phyloP scores from a whole-genome alignment of 441 rosid genomes.

The Jatropha podagrica region DNA sequence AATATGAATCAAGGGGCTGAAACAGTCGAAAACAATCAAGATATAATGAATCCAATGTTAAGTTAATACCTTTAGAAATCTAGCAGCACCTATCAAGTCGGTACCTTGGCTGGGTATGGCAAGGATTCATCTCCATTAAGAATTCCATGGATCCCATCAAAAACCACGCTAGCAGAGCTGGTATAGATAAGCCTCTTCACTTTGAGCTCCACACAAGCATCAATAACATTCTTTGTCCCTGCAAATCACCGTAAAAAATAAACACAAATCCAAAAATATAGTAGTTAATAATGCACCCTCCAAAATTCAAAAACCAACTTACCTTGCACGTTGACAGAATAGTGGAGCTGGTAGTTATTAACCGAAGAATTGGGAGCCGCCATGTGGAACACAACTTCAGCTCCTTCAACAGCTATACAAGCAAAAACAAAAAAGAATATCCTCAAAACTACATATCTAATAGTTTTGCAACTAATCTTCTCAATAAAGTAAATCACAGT shows the following conservation, averaged over 20 bases:
- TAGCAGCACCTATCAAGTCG: not conserved
- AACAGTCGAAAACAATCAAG: conserved; percentile 18
- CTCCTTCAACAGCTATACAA: conserved; percentile 65
- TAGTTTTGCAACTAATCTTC: not conserved
- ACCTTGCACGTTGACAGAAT: conserved; percentile 92
- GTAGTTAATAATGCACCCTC: not conserved
- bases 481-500: not conserved
- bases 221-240: conserved; percentile 86
- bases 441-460: not conserved
- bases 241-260: conserved; percentile 19
- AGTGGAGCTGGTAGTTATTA: conserved; percentile 70
- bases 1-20: conserved; percentile 87
- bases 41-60: not conserved
- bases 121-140: conserved; percentile 62
- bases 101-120: conserved; percentile 72
- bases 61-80: not conserved
- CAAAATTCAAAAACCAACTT: not conserved
- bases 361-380: conserved; percentile 95
- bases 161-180: conserved; percentile 90
- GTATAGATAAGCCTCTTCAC: conserved; percentile 89
- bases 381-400: conserved; percentile 87
- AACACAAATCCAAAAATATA: not conserved
- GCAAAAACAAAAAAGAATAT: not conserved
- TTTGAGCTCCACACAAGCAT: conserved; percentile 68
- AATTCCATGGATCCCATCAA: conserved; percentile 68